Evolutionary conservation across 352 stramenopile species (phyloP).

Genomic region (Aphanomyces euteiches): DNA sequence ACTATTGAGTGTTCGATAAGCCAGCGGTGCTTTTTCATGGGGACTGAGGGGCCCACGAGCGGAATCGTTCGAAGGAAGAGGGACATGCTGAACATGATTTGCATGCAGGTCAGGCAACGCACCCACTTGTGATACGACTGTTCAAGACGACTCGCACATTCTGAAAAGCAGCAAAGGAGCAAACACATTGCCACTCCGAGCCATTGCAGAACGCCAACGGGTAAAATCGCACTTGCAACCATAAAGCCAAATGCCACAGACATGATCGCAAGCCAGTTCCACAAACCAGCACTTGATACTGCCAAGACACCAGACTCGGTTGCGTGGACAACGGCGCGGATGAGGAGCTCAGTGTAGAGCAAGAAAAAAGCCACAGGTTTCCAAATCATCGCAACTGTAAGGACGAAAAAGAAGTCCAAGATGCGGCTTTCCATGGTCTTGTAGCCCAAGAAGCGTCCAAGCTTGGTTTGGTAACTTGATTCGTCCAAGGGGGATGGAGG

Average conservation of each 20-base stretch:
- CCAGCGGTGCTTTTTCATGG: slow-evolving; percentile 76
- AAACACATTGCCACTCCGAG: slow-evolving; percentile 39
- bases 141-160: slow-evolving; percentile 42
- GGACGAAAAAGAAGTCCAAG: slow-evolving; percentile 68
- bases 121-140: slow-evolving; percentile 66
- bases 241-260: slow-evolving; percentile 54
- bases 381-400: slow-evolving; percentile 70
- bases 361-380: slow-evolving; percentile 73
- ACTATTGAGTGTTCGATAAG: slow-evolving; percentile 75
- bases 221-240: slow-evolving; percentile 8
- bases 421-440: slow-evolving; percentile 59
- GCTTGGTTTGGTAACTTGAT: slow-evolving; percentile 37
- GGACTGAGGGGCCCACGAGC: slow-evolving; percentile 55
- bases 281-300: slow-evolving; percentile 42
- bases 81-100: slow-evolving; percentile 77
- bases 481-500: slow-evolving; percentile 36
- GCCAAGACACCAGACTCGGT: slow-evolving; percentile 68
- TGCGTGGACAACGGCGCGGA: slow-evolving; percentile 61
- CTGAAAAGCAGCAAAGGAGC: slow-evolving; percentile 22
- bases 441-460: slow-evolving; percentile 76
- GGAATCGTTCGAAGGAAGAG: slow-evolving; percentile 74
- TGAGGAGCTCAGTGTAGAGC: slow-evolving; percentile 76
- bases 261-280: slow-evolving; percentile 57
- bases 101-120: slow-evolving; percentile 65
- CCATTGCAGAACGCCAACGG: slow-evolving; percentile 41